Evolutionary conservation across 2,329 filamentous ascomycete genomes (phyloP), one percentile per base, ranked within the genome.

Genomic region (Apiospora phragmitis): DNA sequence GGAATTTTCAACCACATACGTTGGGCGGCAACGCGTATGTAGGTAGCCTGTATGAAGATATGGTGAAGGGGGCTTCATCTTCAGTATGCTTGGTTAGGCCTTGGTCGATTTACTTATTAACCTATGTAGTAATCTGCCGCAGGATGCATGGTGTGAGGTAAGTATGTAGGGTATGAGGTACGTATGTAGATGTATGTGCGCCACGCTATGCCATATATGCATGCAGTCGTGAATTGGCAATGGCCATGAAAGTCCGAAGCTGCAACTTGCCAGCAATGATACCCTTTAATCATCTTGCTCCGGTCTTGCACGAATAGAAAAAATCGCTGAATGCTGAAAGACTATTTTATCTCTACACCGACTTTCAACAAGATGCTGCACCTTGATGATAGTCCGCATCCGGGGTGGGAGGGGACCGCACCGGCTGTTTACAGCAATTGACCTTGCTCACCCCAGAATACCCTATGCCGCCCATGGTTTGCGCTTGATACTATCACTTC

Each of bases 121-220:
- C n/a, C n/a, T n/a, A n/a, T n/a, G n/a, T n/a, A 62, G 55, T 62
- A 62, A 62, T 62, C 55, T 62, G 18, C 55, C 55, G 29, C 32
- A 62, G 32, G 32, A 38, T 38, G 32, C 32, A 55, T 18, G 7
- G 14, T 26, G 49, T 32, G 42, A 18, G 42, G n/a, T n/a, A n/a
- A n/a, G n/a, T n/a, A n/a, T n/a, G n/a, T n/a, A n/a, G n/a, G n/a
- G n/a, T n/a, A n/a, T n/a, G n/a, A n/a, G n/a, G n/a, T n/a, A n/a
- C n/a, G n/a, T n/a, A n/a, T n/a, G n/a, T n/a, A n/a, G n/a, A n/a
- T 35, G 18, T 62, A 24, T 38, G 51, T 59, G 32, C 47, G 51
- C 29, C 26, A 59, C 51, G 51, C 51, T 29, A n/a, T 26, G 26
- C 51, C 32, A 62, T 21, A 35, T 32, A 24, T 38, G 9, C 55